Conservation (phyloP, 768 basidiomycete species). For the Boletus barrowsii region DNA sequence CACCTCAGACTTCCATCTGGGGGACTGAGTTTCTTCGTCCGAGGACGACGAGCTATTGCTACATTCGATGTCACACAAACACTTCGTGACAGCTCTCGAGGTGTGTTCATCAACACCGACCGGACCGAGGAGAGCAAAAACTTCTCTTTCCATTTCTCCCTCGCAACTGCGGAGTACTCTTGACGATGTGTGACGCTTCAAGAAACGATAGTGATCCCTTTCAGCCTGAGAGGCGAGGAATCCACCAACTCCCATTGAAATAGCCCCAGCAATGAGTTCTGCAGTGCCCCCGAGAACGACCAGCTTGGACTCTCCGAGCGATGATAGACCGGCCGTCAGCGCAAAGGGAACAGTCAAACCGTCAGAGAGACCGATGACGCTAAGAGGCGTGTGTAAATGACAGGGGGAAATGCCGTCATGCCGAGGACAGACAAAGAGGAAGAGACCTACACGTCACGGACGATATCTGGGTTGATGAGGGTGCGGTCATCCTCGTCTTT, state of each 20-base stretch:
- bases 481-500: constrained; percentile 76
- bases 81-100: constrained; percentile 74
- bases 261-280: constrained; percentile 93
- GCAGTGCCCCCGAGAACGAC: constrained; percentile 94
- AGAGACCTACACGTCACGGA: constrained; percentile 74
- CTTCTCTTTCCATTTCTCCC: constrained; percentile 96
- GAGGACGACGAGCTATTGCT: constrained; percentile 27
- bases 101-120: constrained; percentile 85
- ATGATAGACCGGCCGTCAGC: constrained; percentile 82
- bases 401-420: background rate
- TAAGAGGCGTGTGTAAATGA: constrained; percentile 27
- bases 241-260: constrained; percentile 98
- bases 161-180: constrained; percentile 88
- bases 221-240: constrained; percentile 97
- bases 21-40: constrained; percentile 55
- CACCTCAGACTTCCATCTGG: constrained; percentile 72
- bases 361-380: constrained; percentile 87
- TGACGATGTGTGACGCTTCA: constrained; percentile 66
- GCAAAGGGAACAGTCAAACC: constrained; percentile 92
- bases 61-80: constrained; percentile 65
- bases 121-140: constrained; percentile 80
- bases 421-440: background rate
- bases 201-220: constrained; percentile 89
- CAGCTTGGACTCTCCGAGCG: constrained; percentile 84
- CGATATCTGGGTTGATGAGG: constrained; percentile 81